Base-by-base conservation (phyloP, 352 stramenopile genomes). In the Globisporangium solare region DNA sequence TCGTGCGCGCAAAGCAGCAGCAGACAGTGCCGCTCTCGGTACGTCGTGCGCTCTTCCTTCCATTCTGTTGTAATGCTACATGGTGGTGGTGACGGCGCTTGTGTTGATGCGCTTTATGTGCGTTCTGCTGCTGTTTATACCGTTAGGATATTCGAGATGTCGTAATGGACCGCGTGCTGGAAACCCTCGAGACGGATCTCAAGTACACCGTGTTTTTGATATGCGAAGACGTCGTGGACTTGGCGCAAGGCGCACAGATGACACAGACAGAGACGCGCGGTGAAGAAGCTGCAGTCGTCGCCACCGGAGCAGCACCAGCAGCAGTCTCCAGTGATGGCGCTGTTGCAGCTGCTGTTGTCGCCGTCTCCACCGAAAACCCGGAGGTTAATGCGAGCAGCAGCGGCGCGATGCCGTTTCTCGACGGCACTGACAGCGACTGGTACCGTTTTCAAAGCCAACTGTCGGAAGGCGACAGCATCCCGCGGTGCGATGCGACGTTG, bases 391-490 rank as follows among this genome's bases (percentile, higher is more conserved):
- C 1, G 10, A 13, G 5, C 37, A 18, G 14, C 2, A 6, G 6
- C 24, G 6, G 6, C 18, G 22, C 31, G n/a, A 59, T 74, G 24
- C 53, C 66, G 24, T 75, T 89, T 47, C 61, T 88, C 12, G 48
- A 73, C 37, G 66, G 57, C 6, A 52, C 73, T 0, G 59, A 74
- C 10, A 47, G 47, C n/a, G 66, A 72, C n/a, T 58, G 62, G 37
- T 85, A 71, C 54, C 69, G 71, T 27, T 71, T 90, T 50, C 58
- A 54, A 31, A 71, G 66, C 55, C 74, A 79, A 54, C 55, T 94
- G 12, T 84, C 80, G 2, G 75, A 91, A 7, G 76, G 78, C 11
- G 84, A 94, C 60, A 79, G 78, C 58, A 91, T 94, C 51, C 84
- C 84, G 2, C 68, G 79, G 52, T 86, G 79, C 51, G 84, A 94